Evolutionary conservation across 257 asterid genomes (phyloP), one percentile per base, ranked within the genome.

Genomic region (Gentiana dahurica): DNA sequence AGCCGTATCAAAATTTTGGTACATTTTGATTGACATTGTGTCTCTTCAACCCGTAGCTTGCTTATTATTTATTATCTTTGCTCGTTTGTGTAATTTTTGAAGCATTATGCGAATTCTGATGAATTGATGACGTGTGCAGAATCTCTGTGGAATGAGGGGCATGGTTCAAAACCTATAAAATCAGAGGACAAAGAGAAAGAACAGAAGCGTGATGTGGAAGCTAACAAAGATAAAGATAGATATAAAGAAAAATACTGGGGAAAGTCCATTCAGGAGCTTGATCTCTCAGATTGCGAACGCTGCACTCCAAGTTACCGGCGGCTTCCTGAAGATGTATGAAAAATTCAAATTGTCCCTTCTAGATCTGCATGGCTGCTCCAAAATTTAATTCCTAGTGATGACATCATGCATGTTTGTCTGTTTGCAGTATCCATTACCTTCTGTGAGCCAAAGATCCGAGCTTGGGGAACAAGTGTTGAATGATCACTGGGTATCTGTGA

Each of bases 191-290:
- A 86, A 71, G 95, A 81, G 45, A 91, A 66, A 66, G 98, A 80
- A 59, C 81, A 35, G 12, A 88, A 83, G 73, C 95, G 86, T 68
- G 99, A 86, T 36, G 60, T 66, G 37, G 99, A 89, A 69, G 84
- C 78, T 60, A 82, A 78, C 65, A 88, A 92, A 76, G 96, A 86
- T 64, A 89, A 84, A 69, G 96, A 92, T 56, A 73, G 83, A 58
- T 72, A 62, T 77, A 82, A 79, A 72, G 77, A 68, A 63, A 92
- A 92, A 66, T 88, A 88, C 70, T 86, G 82, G 83, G 95, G 91
- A 70, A 92, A 92, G 73, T 88, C 99, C 72, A 85, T 92, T 68
- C 95, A 92, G 65, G 99, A 92, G 77, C 95, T 92, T 58, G 99
- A 92, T 71, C 96, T 92, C 55, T 80, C 99, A 54, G 63, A 76